Conservation (phyloP, 2,329 filamentous ascomycete genomes). For the Pseudogymnoascus destructans region DNA sequence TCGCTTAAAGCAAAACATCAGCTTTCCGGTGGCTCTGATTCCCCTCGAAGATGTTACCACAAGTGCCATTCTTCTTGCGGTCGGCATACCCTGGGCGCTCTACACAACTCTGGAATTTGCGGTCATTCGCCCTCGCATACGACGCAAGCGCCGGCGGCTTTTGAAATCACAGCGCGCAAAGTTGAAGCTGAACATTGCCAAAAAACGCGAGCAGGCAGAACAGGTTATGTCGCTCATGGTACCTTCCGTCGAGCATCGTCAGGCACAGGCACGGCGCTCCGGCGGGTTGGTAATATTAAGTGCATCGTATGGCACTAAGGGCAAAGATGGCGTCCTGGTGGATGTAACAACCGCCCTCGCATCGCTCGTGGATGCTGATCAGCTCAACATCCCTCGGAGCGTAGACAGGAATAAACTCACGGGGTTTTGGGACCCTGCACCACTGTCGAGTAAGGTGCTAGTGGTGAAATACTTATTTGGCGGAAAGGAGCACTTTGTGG, state of each 20-base stretch:
- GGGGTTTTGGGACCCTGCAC: constrained; percentile 32
- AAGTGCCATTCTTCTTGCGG: constrained; percentile 27
- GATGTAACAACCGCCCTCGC: constrained; percentile 33
- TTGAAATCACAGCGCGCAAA: constrained; percentile 28
- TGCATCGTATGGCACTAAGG: constrained; percentile 29
- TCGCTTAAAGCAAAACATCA: constrained; percentile 29
- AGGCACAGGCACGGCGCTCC: constrained; percentile 26
- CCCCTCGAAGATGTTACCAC: constrained; percentile 25
- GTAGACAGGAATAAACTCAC: constrained; percentile 30
- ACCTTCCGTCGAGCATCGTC: constrained; percentile 29
- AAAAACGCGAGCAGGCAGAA: constrained; percentile 27
- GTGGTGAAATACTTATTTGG: constrained; percentile 31
- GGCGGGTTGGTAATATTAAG: constrained; percentile 29
- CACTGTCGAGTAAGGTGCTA: constrained; percentile 29
- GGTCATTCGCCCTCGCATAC: constrained; percentile 28
- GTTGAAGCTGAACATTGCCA: constrained; percentile 27
- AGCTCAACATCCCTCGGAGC: constrained; percentile 28
- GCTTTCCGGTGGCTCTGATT: constrained; percentile 29
- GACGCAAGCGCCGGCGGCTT: constrained; percentile 26
- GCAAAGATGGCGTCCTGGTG: constrained; percentile 17
- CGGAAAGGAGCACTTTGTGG: constrained; percentile 28
- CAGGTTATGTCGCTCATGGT: constrained; percentile 30
- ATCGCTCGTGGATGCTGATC: constrained; percentile 30
- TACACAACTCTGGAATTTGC: constrained; percentile 32
- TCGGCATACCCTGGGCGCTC: constrained; percentile 28